A percentile compares a stretch with the other conserved stretches of the same genome.
phyloP scores from a whole-genome alignment of 768 basidiomycete genomes.

The Myochromella boudieri region DNA sequence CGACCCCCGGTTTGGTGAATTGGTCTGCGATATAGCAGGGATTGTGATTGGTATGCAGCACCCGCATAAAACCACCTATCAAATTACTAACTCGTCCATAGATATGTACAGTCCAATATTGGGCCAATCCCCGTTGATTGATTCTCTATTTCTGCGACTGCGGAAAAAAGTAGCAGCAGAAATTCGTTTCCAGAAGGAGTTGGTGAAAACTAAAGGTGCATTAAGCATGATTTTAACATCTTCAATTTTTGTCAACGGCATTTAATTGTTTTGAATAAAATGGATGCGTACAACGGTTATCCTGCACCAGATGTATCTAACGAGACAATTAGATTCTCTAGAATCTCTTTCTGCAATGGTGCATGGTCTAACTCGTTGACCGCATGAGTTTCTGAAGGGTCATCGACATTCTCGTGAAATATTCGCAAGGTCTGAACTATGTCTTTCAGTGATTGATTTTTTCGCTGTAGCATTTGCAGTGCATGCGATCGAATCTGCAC shows the following conservation, averaged over 20 bases:
- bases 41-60: constrained; percentile 78
- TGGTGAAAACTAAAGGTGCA: constrained; percentile 80
- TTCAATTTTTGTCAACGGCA: constrained; percentile 27
- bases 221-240: constrained; percentile 87
- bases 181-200: constrained; percentile 83
- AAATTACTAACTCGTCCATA: too few relatives aligned
- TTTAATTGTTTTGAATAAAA: constrained; percentile 8
- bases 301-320: constrained; percentile 32
- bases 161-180: constrained; percentile 85
- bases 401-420: constrained; percentile 74
- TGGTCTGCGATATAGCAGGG: constrained; percentile 77
- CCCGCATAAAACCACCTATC: too few relatives aligned
- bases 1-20: constrained; percentile 90
- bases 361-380: constrained; percentile 34
- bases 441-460: constrained; percentile 67
- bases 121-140: constrained; percentile 93
- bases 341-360: constrained; percentile 64
- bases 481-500: constrained; percentile 76
- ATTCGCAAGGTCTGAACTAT: constrained; percentile 70
- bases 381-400: constrained; percentile 35
- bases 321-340: constrained; percentile 66
- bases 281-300: constrained; percentile 9
- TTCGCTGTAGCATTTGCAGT: constrained; percentile 71
- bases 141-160: constrained; percentile 78
- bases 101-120: constrained; percentile 91